A percentile compares a stretch with the other conserved stretches of the same genome.
Evolutionary conservation across 2,329 filamentous ascomycete species (phyloP).

Genomic region (Trichoderma simmonsii): DNA sequence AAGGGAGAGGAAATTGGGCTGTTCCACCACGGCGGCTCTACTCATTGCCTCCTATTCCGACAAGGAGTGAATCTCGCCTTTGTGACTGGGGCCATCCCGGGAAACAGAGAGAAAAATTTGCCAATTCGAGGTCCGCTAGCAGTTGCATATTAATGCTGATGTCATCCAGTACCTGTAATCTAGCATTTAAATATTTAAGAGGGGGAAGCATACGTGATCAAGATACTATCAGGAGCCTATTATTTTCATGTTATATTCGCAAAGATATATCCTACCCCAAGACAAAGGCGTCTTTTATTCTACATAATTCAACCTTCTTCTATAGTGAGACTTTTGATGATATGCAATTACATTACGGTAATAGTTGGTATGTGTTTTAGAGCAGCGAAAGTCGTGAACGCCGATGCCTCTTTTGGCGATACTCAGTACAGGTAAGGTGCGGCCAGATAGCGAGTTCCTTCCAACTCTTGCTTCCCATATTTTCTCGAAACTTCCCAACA

Average conservation of each 20-base stretch:
- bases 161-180: neutral
- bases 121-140: conserved; percentile 23
- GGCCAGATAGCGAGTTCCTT: neutral
- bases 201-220: neutral
- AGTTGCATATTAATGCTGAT: conserved; percentile 14
- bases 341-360: too few relatives aligned
- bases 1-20: conserved; percentile 70
- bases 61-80: conserved; percentile 43
- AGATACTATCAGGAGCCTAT: neutral
- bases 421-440: neutral
- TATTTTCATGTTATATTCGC: neutral
- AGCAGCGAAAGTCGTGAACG: neutral
- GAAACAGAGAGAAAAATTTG: conserved; percentile 19
- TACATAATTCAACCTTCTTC: too few relatives aligned
- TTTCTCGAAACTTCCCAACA: neutral
- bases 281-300: too few relatives aligned
- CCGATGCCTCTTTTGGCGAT: accelerated
- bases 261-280: too few relatives aligned
- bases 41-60: conserved; percentile 62
- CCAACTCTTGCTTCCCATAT: neutral
- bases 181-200: neutral
- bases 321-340: too few relatives aligned
- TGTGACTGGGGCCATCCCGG: conserved; percentile 20
- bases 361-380: too few relatives aligned
- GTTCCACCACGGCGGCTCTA: conserved; percentile 70